phyloP scores from a whole-genome alignment of 352 stramenopile species.

The Pythium oligandrum region DNA sequence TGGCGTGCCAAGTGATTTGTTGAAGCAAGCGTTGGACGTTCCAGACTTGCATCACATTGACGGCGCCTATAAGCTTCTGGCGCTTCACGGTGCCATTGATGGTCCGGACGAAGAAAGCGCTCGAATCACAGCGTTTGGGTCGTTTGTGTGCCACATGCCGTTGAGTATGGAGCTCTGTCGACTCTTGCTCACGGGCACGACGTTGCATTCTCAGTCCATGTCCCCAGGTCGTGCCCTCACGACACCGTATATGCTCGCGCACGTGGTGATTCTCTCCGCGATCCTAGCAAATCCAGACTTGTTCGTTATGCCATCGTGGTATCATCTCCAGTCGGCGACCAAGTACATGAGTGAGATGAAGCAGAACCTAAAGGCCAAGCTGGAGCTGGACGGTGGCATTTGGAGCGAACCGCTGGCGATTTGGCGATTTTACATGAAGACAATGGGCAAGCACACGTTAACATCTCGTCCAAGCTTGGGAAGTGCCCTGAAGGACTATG shows the following conservation, averaged over 20 bases:
- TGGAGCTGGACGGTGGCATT: conserved; percentile 46
- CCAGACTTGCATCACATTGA: conserved; percentile 66
- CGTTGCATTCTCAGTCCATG: conserved; percentile 26
- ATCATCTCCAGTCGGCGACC: conserved; percentile 54
- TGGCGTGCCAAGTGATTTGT: conserved; percentile 59
- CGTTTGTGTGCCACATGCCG: conserved; percentile 76
- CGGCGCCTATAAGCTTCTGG: conserved; percentile 72
- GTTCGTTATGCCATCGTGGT: conserved; percentile 78
- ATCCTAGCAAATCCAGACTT: conserved; percentile 66
- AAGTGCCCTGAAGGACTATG: conserved; percentile 38
- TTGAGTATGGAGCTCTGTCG: conserved; percentile 72
- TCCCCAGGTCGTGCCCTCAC: neutral
- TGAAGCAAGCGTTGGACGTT: conserved; percentile 61
- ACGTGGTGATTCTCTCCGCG: conserved; percentile 62
- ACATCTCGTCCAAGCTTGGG: conserved; percentile 36
- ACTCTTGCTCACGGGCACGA: conserved; percentile 59
- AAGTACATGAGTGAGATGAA: conserved; percentile 79
- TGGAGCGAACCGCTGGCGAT: conserved; percentile 78
- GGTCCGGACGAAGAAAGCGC: conserved; percentile 43
- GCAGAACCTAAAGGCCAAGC: conserved; percentile 58
- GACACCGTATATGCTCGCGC: conserved; percentile 19
- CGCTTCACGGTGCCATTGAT: conserved; percentile 65
- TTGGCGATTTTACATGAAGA: conserved; percentile 66
- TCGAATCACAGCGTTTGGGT: conserved; percentile 68
- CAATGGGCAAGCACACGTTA: conserved; percentile 39